A percentile compares a stretch with the other conserved stretches of the same genome.
These are phyloP conservation scores for Cryptococcus wingfieldii DNA, from an alignment of 1,284 basidiomycete species.

Conservation along the genomic window DNA sequence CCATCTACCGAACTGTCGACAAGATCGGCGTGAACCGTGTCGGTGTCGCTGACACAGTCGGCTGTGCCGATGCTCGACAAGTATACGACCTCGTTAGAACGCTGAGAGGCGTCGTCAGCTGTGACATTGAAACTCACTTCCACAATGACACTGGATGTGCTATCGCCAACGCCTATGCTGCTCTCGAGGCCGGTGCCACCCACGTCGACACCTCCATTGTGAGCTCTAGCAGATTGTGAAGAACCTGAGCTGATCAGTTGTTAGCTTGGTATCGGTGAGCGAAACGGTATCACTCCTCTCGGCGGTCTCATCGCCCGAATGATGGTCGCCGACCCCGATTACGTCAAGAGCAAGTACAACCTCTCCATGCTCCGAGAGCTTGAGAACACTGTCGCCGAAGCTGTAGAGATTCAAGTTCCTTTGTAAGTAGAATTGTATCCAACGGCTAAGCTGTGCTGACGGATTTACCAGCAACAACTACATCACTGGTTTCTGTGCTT, in stretches of 20 bases:
- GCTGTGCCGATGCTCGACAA: conserved; percentile 96
- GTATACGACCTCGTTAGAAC: conserved; percentile 98
- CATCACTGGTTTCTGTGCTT: conserved; percentile 90
- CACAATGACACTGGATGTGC: conserved; percentile 95
- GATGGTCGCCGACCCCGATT: conserved; percentile 86
- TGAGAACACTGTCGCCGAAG: conserved; percentile 98
- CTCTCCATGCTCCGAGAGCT: conserved; percentile 95
- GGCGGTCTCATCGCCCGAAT: conserved; percentile 96
- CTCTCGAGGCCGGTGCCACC: conserved; percentile 97
- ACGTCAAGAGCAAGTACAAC: conserved; percentile 99
- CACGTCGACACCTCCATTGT: conserved; percentile 91
- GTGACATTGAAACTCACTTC: conserved; percentile 97
- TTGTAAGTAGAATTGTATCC: conserved; percentile 53
- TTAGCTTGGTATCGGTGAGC: conserved; percentile 91
- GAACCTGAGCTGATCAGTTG: conserved; percentile 42
- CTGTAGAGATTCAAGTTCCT: conserved; percentile 95
- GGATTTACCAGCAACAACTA: conserved; percentile 50
- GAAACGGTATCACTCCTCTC: conserved; percentile 97
- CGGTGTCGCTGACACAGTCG: conserved; percentile 98
- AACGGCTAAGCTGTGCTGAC: not conserved
- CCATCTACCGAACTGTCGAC: conserved; percentile 99
- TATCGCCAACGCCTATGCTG: conserved; percentile 98
- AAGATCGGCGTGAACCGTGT: conserved; percentile 99
- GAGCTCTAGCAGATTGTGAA: conserved; percentile 33
- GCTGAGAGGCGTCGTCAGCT: conserved; percentile 87